A percentile compares a stretch with the other conserved stretches of the same genome.
These are phyloP conservation scores for Myxozyma geophila DNA, from an alignment of 805 yeast species.

Conservation along the genomic window DNA sequence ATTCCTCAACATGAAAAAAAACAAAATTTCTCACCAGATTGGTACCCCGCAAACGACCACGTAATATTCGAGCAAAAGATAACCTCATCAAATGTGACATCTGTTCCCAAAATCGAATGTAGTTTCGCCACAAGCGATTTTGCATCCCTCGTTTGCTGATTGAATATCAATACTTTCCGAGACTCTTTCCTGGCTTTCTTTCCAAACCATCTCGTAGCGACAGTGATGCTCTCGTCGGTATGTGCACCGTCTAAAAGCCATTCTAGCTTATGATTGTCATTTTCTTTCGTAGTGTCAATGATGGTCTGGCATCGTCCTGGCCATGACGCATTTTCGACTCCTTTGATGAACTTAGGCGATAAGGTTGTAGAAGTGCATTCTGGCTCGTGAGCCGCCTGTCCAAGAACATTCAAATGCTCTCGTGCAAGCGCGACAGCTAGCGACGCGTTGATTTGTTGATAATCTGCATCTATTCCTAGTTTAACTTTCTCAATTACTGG, in stretches of 20 bases:
- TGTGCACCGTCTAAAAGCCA: slow-evolving; percentile 98
- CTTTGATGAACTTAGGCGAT: slow-evolving; percentile 47
- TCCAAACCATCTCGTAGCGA: slow-evolving; percentile 80
- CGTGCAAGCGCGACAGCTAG: slow-evolving; percentile 75
- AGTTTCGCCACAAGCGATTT: slow-evolving; percentile 62
- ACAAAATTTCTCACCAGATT: slow-evolving; percentile 43
- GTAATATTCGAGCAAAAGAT: slow-evolving; percentile 91
- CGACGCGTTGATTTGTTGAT: slow-evolving; percentile 85
- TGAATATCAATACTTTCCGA: slow-evolving; percentile 70
- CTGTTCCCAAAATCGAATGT: slow-evolving; percentile 49
- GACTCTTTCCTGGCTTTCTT: slow-evolving; percentile 34
- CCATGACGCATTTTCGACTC: slow-evolving; percentile 76
- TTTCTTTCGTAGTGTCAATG: slow-evolving; percentile 39
- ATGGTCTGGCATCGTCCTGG: slow-evolving; percentile 88
- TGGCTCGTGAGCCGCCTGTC: slow-evolving; percentile 36
- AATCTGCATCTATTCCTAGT: slow-evolving; percentile 80
- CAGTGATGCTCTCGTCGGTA: slow-evolving; percentile 82
- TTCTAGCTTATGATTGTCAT: slow-evolving; percentile 53
- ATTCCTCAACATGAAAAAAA: no score
- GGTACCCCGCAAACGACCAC: slow-evolving; percentile 80
- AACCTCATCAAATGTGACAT: slow-evolving; percentile 67
- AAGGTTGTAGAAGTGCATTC: slow-evolving; percentile 23
- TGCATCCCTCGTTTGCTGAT: slow-evolving; percentile 93
- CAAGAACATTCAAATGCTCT: slow-evolving; percentile 60
- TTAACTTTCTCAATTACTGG: slow-evolving; percentile 44